Evolutionary conservation across 768 basidiomycete species (phyloP).

Genomic region (Rubroboletus satanas): DNA sequence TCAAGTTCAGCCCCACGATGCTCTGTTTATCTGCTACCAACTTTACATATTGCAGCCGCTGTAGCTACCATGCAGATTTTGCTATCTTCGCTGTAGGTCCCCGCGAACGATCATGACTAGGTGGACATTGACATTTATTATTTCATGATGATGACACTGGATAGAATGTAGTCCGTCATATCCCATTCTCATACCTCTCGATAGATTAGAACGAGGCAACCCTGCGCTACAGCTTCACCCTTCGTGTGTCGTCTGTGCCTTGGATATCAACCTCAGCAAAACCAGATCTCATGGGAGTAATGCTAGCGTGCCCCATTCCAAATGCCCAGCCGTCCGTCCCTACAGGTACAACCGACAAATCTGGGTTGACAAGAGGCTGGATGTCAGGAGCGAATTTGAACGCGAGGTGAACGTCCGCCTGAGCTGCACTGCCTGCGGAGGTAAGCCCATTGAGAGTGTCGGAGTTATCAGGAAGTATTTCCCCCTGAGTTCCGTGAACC

Average conservation of each 20-base stretch:
- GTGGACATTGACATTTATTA: conserved; percentile 5
- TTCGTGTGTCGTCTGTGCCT: conserved; percentile 1
- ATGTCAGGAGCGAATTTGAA: conserved; percentile 81
- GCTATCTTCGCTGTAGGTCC: conserved; percentile 16
- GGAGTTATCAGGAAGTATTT: conserved; percentile 40
- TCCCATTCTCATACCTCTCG: neutral
- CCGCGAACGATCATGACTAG: neutral
- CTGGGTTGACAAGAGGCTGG: conserved; percentile 60
- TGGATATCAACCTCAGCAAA: conserved; percentile 54
- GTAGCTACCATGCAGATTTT: conserved; percentile 12
- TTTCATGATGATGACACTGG: conserved; percentile 6
- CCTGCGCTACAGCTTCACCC: conserved; percentile 39
- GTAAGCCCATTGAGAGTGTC: conserved; percentile 32
- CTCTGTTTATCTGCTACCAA: conserved; percentile 3
- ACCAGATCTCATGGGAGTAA: conserved; percentile 72
- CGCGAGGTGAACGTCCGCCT: conserved; percentile 39
- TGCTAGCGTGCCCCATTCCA: conserved; percentile 61
- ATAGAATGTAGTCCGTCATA: conserved; percentile 9
- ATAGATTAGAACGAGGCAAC: conserved; percentile 29
- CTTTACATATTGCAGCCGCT: conserved; percentile 9
- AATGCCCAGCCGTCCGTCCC: conserved; percentile 86
- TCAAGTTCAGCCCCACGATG: conserved; percentile 14
- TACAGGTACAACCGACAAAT: conserved; percentile 53
- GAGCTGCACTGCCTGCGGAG: conserved; percentile 1
- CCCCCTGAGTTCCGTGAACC: conserved; percentile 16